Evolutionary conservation across 352 stramenopile genomes (phyloP), one percentile per base, ranked within the genome.

Genomic region (Blastocystis sp.): DNA sequence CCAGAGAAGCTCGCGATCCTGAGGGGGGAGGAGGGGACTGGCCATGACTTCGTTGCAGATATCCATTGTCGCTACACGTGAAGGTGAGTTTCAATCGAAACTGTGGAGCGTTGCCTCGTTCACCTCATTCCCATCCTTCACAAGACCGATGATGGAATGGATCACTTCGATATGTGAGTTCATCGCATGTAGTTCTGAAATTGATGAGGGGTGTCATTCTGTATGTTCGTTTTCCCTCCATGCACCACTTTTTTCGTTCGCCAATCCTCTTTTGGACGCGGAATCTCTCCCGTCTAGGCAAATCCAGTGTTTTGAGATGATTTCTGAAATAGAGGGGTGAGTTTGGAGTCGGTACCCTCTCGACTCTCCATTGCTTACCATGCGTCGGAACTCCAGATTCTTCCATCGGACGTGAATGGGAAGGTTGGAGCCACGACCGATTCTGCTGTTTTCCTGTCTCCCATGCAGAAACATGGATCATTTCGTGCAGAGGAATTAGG

Each of bases 241-340:
- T 75, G 63, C 63, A 75, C 63, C 63, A 75, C 2, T 75, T 75
- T 72, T 75, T 48, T 59, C 51, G 51, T 59, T 59, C 51, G 4
- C 51, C 51, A 59, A 59, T 59, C 11, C n/a, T 11, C 7, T 59
- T 59, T 14, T 27, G 3, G 32, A 3, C n/a, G 46, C 11, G 32
- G 11, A 27, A 59, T 18, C 11, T 14, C n/a, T 14, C 51, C 11
- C 4, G 3, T 32, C 7, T 27, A 3, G 32, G 32, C n/a, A 59
- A 18, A 11, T 11, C 46, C 21, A 54, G 11, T 54, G 11, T 54
- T 54, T 54, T 54, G 11, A 54, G 46, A 54, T 11, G 32, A 59
- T n/a, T n/a, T n/a, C n/a, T n/a, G n/a, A n/a, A n/a, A n/a, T n/a
- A n/a, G n/a, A n/a, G n/a, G n/a, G n/a, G n/a, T n/a, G n/a, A n/a